These are phyloP conservation scores for Omphalotus guepiniiformis DNA, from an alignment of 768 basidiomycete genomes.

Conservation along the genomic window DNA sequence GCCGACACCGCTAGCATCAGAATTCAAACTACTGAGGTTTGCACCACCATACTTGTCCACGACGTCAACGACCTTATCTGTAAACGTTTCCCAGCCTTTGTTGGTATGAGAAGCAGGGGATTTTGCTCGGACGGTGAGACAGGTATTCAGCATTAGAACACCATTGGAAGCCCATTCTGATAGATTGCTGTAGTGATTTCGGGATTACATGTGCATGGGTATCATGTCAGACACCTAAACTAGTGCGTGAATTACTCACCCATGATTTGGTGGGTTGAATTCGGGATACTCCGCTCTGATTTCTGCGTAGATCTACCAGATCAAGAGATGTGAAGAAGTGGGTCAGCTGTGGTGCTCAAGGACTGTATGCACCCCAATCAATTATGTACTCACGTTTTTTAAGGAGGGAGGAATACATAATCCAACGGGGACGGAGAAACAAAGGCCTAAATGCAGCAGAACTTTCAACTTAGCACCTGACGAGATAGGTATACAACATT, in stretches of 20 bases:
- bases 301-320: constrained; percentile 77
- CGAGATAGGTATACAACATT: background rate
- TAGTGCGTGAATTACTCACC: constrained; percentile 45
- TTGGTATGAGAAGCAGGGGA: constrained; percentile 77
- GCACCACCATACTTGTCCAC: constrained; percentile 76
- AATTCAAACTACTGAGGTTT: constrained; percentile 40
- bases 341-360: background rate
- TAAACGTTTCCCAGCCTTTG: constrained; percentile 91
- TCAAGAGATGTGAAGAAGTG: constrained; percentile 12
- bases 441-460: constrained; percentile 50
- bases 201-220: constrained; percentile 4
- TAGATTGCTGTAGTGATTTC: constrained; percentile 50
- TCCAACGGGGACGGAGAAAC: constrained; percentile 87
- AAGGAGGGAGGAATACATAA: constrained; percentile 77
- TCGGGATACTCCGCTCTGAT: constrained; percentile 77
- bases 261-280: constrained; percentile 78
- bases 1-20: constrained; percentile 47
- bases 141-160: constrained; percentile 90
- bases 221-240: background rate
- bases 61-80: constrained; percentile 70
- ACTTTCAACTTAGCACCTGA: constrained; percentile 1
- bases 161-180: constrained; percentile 79
- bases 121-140: constrained; percentile 77
- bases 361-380: background rate
- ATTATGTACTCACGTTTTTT: constrained; percentile 54